Conservation (phyloP, 129 eudicot species). For the Escallonia herrerae region DNA sequence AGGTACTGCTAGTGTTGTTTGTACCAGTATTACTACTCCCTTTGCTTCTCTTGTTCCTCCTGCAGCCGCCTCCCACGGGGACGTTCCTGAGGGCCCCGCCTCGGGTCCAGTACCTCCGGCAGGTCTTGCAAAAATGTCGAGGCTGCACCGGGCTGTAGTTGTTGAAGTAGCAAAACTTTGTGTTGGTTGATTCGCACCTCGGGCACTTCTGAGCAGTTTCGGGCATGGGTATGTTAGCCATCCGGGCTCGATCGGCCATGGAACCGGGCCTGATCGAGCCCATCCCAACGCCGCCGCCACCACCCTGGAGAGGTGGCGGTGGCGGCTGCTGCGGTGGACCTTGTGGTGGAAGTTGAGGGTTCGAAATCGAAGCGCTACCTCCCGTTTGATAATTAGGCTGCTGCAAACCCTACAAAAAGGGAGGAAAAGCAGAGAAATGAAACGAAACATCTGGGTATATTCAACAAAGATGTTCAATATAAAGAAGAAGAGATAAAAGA, state of each 20-base stretch:
- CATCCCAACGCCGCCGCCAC: constrained; percentile 32
- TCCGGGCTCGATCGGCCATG: constrained; percentile 77
- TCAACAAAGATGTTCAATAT: constrained; percentile 27
- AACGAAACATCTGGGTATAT: constrained; percentile 45
- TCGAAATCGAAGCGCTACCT: constrained; percentile 32
- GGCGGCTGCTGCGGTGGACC: constrained; percentile 20
- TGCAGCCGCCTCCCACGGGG: constrained; percentile 90
- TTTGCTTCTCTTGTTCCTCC: constrained; percentile 71
- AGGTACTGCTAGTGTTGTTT: constrained; percentile 12
- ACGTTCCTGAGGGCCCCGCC: constrained; percentile 81
- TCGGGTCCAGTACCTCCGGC: constrained; percentile 70
- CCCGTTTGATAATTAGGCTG: constrained; percentile 49
- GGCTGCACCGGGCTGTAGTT: constrained; percentile 82
- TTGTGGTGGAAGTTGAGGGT: constrained; percentile 17
- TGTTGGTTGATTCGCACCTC: constrained; percentile 74
- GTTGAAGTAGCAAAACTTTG: constrained; percentile 77
- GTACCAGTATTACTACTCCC: neutral
- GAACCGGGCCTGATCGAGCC: constrained; percentile 70
- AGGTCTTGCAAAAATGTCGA: constrained; percentile 87
- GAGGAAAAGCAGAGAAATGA: constrained; percentile 8
- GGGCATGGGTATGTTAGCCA: constrained; percentile 73
- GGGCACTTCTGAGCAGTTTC: constrained; percentile 72
- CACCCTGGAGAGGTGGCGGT: constrained; percentile 28
- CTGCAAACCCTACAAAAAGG: constrained; percentile 25
- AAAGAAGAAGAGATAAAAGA: constrained; percentile 17